These are phyloP conservation scores for Diddensiella santjacobensis DNA, from an alignment of 805 yeast species.

Conservation along the genomic window DNA sequence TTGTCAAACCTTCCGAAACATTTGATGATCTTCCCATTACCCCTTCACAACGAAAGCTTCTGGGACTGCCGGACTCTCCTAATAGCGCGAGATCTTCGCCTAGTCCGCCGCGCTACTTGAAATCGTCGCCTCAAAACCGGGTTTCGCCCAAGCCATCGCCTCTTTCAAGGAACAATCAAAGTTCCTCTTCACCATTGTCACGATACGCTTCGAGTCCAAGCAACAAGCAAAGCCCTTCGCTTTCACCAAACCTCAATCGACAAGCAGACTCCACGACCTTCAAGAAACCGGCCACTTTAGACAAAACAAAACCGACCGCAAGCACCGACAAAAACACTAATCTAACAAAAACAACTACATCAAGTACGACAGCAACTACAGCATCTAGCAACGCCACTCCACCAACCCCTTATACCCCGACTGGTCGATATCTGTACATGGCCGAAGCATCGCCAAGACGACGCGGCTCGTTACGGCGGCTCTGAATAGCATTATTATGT, in stretches of 20 bases:
- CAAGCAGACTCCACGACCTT: not conserved
- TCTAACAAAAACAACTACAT: not conserved
- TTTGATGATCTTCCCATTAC: conserved; percentile 28
- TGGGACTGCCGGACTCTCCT: conserved; percentile 29
- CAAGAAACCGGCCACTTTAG: not conserved
- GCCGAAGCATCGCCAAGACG: conserved; percentile 8
- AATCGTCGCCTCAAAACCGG: conserved; percentile 23
- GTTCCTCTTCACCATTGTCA: conserved; percentile 1
- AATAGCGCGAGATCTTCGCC: conserved; percentile 19
- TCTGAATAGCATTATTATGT: too few relatives aligned
- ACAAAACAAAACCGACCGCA: not conserved
- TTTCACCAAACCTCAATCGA: not conserved
- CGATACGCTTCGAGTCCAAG: not conserved
- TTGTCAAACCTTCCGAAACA: conserved; percentile 19
- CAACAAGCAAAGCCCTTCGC: not conserved
- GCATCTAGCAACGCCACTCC: not conserved
- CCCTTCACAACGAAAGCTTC: conserved; percentile 26
- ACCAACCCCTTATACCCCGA: conserved; percentile 9
- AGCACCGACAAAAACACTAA: not conserved
- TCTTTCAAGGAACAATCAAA: conserved; percentile 3
- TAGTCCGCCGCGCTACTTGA: conserved; percentile 25
- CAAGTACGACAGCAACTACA: not conserved
- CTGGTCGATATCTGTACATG: conserved; percentile 13
- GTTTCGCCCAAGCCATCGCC: conserved; percentile 21
- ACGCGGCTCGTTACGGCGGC: not conserved